phyloP scores from a whole-genome alignment of 768 basidiomycete genomes.

The Mycena latifolia region DNA sequence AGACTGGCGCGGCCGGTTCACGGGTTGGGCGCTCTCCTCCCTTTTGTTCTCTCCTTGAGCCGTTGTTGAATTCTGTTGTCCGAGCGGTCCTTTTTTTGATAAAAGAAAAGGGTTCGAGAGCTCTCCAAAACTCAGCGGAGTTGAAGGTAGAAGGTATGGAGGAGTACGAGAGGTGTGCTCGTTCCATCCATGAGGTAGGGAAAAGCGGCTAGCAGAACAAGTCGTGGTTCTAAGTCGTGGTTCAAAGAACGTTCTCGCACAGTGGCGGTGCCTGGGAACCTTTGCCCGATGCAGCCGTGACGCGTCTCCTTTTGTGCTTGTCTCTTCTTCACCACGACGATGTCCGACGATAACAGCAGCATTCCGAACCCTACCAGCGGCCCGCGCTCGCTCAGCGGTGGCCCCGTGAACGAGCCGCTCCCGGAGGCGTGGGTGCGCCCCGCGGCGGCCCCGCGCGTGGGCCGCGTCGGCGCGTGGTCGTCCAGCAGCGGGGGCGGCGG shows the following conservation, averaged over 20 bases:
- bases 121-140: no score
- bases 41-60: no score
- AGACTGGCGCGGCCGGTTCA: no score
- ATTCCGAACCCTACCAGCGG: constrained; percentile 2
- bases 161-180: no score
- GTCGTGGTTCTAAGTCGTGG: no score
- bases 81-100: no score
- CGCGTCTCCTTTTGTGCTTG: constrained; percentile 1
- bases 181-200: no score
- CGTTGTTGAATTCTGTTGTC: no score
- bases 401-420: constrained; percentile 22
- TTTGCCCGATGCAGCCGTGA: constrained; percentile 4
- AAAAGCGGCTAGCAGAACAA: no score
- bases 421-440: constrained; percentile 28
- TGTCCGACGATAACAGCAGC: constrained; percentile 25
- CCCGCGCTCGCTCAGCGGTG: constrained; percentile 26
- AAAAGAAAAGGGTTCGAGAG: no score
- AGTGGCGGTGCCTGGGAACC: constrained; percentile 21
- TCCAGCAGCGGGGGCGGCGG: not conserved
- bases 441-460: constrained; percentile 20
- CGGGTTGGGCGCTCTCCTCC: no score
- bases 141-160: no score
- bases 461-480: constrained; percentile 31
- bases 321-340: not conserved
- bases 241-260: not conserved